Evolutionary conservation across 1,284 basidiomycete species (phyloP), one percentile per base, ranked within the genome.

Genomic region (Ceratobasidium papillatum): DNA sequence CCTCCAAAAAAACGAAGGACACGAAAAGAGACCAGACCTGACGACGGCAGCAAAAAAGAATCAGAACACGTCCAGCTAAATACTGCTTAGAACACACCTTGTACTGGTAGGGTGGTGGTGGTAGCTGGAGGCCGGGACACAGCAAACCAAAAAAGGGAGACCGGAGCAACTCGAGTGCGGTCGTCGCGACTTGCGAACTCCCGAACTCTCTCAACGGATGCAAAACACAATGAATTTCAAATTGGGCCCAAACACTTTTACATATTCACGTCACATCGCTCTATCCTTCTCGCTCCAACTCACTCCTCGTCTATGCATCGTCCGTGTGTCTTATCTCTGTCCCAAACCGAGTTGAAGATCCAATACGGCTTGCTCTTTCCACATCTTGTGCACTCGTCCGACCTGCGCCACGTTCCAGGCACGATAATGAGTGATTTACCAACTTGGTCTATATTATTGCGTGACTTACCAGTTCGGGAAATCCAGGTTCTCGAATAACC

Each of bases 161-260:
- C 65, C 38, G 65, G 52, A 58, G 36, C 34, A 69, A 51, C 66
- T 56, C 66, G n/a, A 54, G 66, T 69, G 54, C 52, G 54, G 32
- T 38, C 34, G 66, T 22, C 45, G 45, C 45, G 45, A 47, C 45
- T 58, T 22, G 66, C 19, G 43, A 68, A 58, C 52, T n/a, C 54
- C 22, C n/a, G 36, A 22, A 69, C 58, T 69, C 58, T 17, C 58
- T 58, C n/a, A 58, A 25, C 64, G 64, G 64, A 68, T 68, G 64
- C 66, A 69, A 69, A n/a, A 69, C 52, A 69, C 64, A 69, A 58
- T 56, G 52, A 69, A 69, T 69, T 69, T 36, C 43, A 69, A 69
- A 69, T 69, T 38, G 19, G 51, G 54, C 41, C 7, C 54, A 62
- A 69, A 41, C 32, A 62, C 59, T 22, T 47, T 27, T 30, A 68